Conservation (phyloP, 495 filamentous ascomycete genomes). For the Xylaria scruposa region DNA sequence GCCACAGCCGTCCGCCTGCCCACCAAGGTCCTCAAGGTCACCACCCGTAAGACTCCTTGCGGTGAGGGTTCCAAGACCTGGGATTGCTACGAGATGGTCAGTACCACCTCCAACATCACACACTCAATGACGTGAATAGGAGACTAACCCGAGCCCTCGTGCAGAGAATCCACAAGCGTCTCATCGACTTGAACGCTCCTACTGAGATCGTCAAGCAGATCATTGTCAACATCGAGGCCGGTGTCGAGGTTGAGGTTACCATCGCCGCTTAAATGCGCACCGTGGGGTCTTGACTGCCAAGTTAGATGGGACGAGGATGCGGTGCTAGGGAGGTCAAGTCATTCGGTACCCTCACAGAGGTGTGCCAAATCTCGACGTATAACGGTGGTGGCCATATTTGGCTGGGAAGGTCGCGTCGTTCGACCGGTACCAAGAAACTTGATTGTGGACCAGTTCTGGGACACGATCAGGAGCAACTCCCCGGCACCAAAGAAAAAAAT, state of each 20-base stretch:
- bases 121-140: too few species aligned
- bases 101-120: neutral
- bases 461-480: neutral
- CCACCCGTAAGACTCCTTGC: constrained; percentile 86
- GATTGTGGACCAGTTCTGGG: neutral
- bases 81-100: constrained; percentile 95
- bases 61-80: constrained; percentile 99
- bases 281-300: neutral
- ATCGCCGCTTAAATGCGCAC: constrained; percentile 80
- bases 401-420: constrained; percentile 7
- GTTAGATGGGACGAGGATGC: constrained; percentile 32
- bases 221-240: constrained; percentile 99
- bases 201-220: constrained; percentile 99
- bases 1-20: constrained; percentile 96
- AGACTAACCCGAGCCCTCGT: neutral
- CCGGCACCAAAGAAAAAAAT: constrained; percentile 3
- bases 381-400: too few species aligned
- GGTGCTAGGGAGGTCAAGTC: constrained; percentile 7
- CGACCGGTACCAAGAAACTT: neutral
- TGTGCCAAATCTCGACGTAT: too few species aligned
- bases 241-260: constrained; percentile 99
- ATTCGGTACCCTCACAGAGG: neutral
- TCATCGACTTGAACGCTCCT: constrained; percentile 94
- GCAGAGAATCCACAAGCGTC: constrained; percentile 89
- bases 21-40: constrained; percentile 96